Evolutionary conservation across 495 filamentous ascomycete species (phyloP).

Genomic region (Schizothecium vesticola): DNA sequence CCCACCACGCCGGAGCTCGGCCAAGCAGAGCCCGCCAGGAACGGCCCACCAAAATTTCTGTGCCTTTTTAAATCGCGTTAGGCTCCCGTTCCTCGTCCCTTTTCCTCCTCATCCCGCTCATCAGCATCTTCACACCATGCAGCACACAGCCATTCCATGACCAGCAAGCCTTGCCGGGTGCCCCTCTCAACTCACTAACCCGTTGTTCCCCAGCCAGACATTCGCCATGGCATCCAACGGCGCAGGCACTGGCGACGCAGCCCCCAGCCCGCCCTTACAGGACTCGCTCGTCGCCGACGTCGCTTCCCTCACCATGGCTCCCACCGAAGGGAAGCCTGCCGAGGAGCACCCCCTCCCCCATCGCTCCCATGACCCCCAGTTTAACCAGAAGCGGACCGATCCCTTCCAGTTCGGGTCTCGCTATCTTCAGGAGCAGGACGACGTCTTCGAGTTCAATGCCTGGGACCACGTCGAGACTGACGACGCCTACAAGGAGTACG

Average conservation of each 20-base stretch:
- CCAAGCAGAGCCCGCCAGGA: not conserved
- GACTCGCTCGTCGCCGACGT: conserved; percentile 26
- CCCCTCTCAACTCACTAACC: conserved; percentile 18
- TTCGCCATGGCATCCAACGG: conserved; percentile 21
- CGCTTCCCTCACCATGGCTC: conserved; percentile 25
- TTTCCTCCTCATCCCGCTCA: conserved; percentile 9
- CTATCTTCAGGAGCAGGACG: conserved; percentile 69
- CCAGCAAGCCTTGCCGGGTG: conserved; percentile 22
- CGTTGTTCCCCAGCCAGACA: not conserved
- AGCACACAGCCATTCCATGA: conserved; percentile 23
- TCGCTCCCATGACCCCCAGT: conserved; percentile 50
- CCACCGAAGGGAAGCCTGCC: conserved; percentile 9
- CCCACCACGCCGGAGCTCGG: not conserved
- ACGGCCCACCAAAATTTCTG: conserved; percentile 1
- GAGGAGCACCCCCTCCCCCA: conserved; percentile 35
- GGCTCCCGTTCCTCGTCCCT: conserved; percentile 11
- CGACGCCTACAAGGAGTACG: conserved; percentile 73
- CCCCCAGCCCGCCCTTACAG: conserved; percentile 7
- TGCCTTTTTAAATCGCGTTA: not conserved
- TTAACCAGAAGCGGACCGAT: conserved; percentile 74
- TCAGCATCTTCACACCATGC: conserved; percentile 12
- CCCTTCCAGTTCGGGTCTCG: conserved; percentile 96
- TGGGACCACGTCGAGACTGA: conserved; percentile 97
- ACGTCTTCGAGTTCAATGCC: conserved; percentile 93
- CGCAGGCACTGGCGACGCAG: conserved; percentile 8